A percentile compares a stretch with the other conserved stretches of the same genome.
Conservation (phyloP, 192 early-diverging fungal species). For the Linderina pennispora region DNA sequence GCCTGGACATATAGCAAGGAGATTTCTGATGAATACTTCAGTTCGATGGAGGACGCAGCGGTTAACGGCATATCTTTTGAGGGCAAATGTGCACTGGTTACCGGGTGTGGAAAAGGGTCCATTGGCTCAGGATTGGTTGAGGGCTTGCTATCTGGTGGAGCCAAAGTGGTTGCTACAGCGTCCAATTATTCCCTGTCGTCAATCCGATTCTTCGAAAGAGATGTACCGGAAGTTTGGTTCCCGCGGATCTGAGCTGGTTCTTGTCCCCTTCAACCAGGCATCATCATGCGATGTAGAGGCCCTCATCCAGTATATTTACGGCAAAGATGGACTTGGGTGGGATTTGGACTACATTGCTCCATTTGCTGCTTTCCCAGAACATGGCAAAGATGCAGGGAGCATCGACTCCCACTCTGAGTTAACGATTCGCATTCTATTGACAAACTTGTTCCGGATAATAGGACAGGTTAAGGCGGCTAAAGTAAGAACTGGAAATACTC, state of each 20-base stretch:
- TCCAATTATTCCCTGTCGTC: slow-evolving; percentile 77
- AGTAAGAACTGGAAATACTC: slow-evolving; percentile 61
- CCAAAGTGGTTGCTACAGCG: slow-evolving; percentile 80
- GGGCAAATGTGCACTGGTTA: slow-evolving; percentile 76
- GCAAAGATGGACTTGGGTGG: slow-evolving; percentile 67
- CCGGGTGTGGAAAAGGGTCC: slow-evolving; percentile 85
- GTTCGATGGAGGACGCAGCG: slow-evolving; percentile 44
- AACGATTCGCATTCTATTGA: slow-evolving; percentile 91
- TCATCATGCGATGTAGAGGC: slow-evolving; percentile 75
- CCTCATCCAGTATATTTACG: slow-evolving; percentile 86
- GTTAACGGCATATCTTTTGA: slow-evolving; percentile 76
- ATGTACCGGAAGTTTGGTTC: slow-evolving; percentile 89
- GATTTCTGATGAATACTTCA: not conserved
- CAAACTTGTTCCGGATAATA: slow-evolving; percentile 82
- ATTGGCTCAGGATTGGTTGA: slow-evolving; percentile 89
- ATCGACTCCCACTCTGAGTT: slow-evolving; percentile 87
- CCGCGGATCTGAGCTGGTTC: slow-evolving; percentile 72
- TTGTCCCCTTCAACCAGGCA: slow-evolving; percentile 94
- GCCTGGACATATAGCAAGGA: not conserved
- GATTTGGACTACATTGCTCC: slow-evolving; percentile 94
- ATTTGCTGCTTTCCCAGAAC: slow-evolving; percentile 90
- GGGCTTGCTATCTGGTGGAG: slow-evolving; percentile 86
- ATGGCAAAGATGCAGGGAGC: slow-evolving; percentile 78
- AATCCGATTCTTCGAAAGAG: slow-evolving; percentile 78
- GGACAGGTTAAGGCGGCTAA: slow-evolving; percentile 83